Evolutionary conservation across 1,284 basidiomycete genomes (phyloP).

Genomic region (Psilocybe mexicana): DNA sequence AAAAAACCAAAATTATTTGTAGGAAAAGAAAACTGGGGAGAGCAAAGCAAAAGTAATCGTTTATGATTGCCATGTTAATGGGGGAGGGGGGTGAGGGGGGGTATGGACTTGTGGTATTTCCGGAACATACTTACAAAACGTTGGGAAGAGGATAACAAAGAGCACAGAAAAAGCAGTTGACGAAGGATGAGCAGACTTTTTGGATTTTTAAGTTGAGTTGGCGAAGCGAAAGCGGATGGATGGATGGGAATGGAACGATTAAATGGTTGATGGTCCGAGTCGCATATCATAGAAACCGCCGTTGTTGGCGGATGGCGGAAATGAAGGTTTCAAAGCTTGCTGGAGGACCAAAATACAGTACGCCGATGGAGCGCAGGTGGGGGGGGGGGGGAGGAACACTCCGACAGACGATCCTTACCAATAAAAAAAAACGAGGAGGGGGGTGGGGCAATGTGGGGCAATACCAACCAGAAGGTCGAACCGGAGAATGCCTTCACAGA

Average conservation of each 20-base stretch:
- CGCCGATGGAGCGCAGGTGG: too few relatives aligned
- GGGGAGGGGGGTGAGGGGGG: background rate
- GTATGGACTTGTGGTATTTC: background rate
- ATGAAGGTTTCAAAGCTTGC: background rate
- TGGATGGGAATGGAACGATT: background rate
- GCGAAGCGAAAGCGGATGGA: background rate
- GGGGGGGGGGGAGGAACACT: too few relatives aligned
- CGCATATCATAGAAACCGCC: background rate
- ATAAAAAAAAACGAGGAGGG: background rate
- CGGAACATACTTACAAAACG: background rate
- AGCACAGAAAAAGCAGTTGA: background rate
- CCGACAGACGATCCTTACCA: background rate
- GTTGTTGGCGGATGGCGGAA: background rate
- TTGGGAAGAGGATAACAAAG: background rate
- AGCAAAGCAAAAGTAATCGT: background rate
- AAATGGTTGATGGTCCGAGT: background rate
- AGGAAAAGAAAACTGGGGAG: background rate
- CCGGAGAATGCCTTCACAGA: slow-evolving; percentile 11
- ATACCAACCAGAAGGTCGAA: too few relatives aligned
- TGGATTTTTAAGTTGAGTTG: background rate
- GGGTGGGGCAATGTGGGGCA: too few relatives aligned
- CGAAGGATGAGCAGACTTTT: background rate
- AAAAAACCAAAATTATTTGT: background rate
- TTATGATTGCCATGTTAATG: background rate
- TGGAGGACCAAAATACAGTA: too few relatives aligned